Conservation (phyloP, 2,329 filamentous ascomycete genomes). For the Leptodontidium sp. region DNA sequence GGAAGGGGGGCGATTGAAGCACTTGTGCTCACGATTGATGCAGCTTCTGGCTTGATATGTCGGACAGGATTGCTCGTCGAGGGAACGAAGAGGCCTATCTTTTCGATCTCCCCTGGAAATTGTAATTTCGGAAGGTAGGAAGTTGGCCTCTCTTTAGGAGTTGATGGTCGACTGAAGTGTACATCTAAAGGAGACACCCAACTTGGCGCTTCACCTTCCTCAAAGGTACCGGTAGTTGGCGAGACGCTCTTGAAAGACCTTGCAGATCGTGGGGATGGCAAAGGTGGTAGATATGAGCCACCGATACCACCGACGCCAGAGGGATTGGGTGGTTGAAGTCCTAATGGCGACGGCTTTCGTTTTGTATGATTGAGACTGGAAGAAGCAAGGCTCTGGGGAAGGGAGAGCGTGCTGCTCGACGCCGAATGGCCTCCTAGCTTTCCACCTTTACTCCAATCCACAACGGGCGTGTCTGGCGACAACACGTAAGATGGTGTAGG, state of each 20-base stretch:
- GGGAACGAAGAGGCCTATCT: constrained; percentile 22
- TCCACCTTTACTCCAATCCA: constrained; percentile 30
- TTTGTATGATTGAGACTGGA: constrained; percentile 23
- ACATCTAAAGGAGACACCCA: constrained; percentile 41
- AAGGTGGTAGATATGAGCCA: constrained; percentile 34
- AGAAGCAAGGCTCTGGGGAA: constrained; percentile 19
- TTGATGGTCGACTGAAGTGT: constrained; percentile 36
- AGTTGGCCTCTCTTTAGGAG: constrained; percentile 30
- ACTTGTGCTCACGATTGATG: constrained; percentile 29
- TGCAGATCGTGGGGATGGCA: constrained; percentile 25
- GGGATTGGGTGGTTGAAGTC: constrained; percentile 26
- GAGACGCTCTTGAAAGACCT: constrained; percentile 21
- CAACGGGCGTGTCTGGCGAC: constrained; percentile 26
- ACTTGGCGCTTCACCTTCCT: constrained; percentile 17
- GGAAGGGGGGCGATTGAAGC: constrained; percentile 13
- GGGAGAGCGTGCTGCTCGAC: constrained; percentile 27
- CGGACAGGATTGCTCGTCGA: constrained; percentile 19
- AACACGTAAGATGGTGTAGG: constrained; percentile 35
- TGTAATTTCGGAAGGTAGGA: constrained; percentile 36
- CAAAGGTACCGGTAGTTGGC: constrained; percentile 5
- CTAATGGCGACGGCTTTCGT: constrained; percentile 37
- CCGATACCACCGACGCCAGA: constrained; percentile 30
- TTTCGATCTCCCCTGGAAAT: constrained; percentile 30
- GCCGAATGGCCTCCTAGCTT: constrained; percentile 18
- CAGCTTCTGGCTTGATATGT: constrained; percentile 30